These are phyloP conservation scores for Ensete glaucum DNA, from an alignment of 176 grass and related monocot genomes.

Conservation along the genomic window DNA sequence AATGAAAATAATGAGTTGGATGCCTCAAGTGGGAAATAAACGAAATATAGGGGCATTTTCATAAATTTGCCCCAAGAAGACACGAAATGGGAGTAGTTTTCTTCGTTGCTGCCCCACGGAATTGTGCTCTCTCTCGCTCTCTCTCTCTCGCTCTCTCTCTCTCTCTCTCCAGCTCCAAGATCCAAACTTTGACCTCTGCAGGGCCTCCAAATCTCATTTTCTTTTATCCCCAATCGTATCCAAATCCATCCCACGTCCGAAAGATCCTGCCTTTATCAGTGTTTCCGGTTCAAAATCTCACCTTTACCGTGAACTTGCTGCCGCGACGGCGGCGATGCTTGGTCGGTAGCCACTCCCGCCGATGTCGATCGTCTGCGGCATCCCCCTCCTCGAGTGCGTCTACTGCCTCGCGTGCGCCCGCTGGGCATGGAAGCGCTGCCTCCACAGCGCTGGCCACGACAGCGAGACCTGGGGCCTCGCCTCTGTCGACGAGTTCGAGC, in stretches of 20 bases:
- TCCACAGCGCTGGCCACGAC: constrained; percentile 62
- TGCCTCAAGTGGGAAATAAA: too few species aligned
- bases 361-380: constrained; percentile 74
- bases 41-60: too few species aligned
- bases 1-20: too few species aligned
- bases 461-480: constrained; percentile 72
- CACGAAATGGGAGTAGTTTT: too few species aligned
- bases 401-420: constrained; percentile 95
- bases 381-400: constrained; percentile 85
- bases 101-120: too few species aligned
- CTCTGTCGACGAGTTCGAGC: constrained; percentile 53
- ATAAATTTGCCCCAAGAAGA: too few species aligned
- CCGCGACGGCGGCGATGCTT: neutral
- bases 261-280: neutral
- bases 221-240: neutral
- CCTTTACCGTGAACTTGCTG: too few species aligned
- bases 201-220: neutral
- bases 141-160: neutral
- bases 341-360: neutral
- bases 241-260: neutral
- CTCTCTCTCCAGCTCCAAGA: neutral
- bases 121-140: too few species aligned
- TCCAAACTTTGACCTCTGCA: neutral
- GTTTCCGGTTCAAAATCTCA: too few species aligned
- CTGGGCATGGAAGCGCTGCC: constrained; percentile 92